Percentiles rank a stretch among this genome's conserved stretches.
Conservation (phyloP, 768 basidiomycete genomes). For the Pleurotus sapidus region DNA sequence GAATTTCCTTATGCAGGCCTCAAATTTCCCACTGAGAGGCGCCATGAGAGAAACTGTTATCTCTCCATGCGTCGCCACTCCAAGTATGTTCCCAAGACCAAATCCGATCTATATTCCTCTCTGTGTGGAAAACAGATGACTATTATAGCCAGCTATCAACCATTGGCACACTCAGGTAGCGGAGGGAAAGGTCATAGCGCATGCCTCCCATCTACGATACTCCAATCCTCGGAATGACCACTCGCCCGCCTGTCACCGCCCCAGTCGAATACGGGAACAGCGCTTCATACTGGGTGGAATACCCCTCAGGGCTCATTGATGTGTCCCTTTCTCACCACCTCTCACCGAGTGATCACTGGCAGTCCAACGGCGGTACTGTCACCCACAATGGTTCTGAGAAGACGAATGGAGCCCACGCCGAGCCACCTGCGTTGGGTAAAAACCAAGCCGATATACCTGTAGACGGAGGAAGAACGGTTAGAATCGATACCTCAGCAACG, state of each 20-base stretch:
- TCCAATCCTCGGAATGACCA: slow-evolving; percentile 42
- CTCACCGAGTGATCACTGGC: slow-evolving; percentile 6
- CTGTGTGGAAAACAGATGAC: too few relatives aligned
- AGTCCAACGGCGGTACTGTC: slow-evolving; percentile 14
- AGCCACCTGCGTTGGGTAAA: slow-evolving; percentile 26
- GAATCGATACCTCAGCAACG: slow-evolving; percentile 45
- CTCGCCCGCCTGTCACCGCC: slow-evolving; percentile 40
- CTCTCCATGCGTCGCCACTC: too few relatives aligned
- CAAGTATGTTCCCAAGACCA: too few relatives aligned
- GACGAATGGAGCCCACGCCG: not conserved
- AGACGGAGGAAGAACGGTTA: slow-evolving; percentile 46
- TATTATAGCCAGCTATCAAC: too few relatives aligned
- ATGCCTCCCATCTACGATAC: slow-evolving; percentile 28
- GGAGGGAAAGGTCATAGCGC: not conserved
- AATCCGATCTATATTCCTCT: too few relatives aligned
- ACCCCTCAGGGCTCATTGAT: slow-evolving; percentile 62
- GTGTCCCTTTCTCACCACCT: slow-evolving; percentile 49
- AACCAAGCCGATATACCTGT: slow-evolving; percentile 54
- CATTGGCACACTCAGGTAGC: too few relatives aligned
- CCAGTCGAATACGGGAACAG: slow-evolving; percentile 55
- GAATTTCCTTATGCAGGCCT: too few relatives aligned
- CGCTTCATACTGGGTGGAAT: slow-evolving; percentile 65
- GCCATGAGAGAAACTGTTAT: too few relatives aligned
- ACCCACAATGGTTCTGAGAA: not conserved
- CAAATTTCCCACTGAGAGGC: too few relatives aligned